Percentiles rank a stretch among this genome's conserved stretches.
Conservation (phyloP, 1,284 basidiomycete species). For the Trichosporon ovoides region DNA sequence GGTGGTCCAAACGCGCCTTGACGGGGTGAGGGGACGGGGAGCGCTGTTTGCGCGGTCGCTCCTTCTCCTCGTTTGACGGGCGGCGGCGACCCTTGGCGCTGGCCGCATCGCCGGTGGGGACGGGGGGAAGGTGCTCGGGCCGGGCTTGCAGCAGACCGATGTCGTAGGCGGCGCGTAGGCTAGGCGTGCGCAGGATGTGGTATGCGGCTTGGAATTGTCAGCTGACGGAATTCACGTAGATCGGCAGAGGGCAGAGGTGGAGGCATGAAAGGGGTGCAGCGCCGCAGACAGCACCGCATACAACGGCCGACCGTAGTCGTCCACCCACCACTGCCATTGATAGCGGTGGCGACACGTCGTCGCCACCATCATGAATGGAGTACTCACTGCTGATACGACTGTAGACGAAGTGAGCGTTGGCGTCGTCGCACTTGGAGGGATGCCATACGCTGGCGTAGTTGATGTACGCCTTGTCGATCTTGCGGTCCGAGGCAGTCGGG, state of each 20-base stretch:
- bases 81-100: background rate
- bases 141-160: background rate
- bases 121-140: background rate
- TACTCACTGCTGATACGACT: background rate
- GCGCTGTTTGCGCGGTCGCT: background rate
- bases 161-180: background rate
- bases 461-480: constrained; percentile 4
- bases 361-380: too few relatives aligned
- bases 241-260: too few relatives aligned
- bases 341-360: too few relatives aligned
- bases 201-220: background rate
- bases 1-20: background rate
- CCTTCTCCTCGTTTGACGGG: background rate
- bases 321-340: too few relatives aligned
- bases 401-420: background rate
- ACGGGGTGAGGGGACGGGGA: background rate
- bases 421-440: background rate
- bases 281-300: too few relatives aligned
- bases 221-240: background rate
- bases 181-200: background rate
- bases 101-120: too few relatives aligned
- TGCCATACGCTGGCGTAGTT: background rate
- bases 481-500: background rate
- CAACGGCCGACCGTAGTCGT: too few relatives aligned
- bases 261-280: too few relatives aligned